These are phyloP conservation scores for Phialophora macrospora DNA, from an alignment of 2,329 filamentous ascomycete genomes.

Conservation along the genomic window DNA sequence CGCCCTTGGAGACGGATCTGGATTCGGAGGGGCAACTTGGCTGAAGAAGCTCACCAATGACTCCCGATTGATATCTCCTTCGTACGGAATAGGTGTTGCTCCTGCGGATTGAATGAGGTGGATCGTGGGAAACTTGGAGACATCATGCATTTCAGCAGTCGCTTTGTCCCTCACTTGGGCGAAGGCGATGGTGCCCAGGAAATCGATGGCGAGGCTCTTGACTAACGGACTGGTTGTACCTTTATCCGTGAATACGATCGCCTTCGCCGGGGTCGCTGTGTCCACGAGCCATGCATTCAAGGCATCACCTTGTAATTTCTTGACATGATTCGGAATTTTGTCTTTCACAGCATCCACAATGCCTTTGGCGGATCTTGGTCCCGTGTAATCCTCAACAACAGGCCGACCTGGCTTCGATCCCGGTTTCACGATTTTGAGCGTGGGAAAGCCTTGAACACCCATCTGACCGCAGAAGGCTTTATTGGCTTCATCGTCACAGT, in stretches of 20 bases:
- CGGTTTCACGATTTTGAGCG: constrained; percentile 88
- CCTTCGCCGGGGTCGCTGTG: constrained; percentile 74
- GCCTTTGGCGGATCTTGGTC: constrained; percentile 77
- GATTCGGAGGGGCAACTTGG: constrained; percentile 77
- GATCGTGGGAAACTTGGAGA: constrained; percentile 78
- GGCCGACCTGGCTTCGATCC: constrained; percentile 80
- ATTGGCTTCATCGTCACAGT: constrained; percentile 93
- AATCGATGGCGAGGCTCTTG: constrained; percentile 87
- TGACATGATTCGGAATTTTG: constrained; percentile 91
- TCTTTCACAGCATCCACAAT: constrained; percentile 85
- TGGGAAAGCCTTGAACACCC: constrained; percentile 93
- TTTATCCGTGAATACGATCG: constrained; percentile 91
- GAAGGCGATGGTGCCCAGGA: constrained; percentile 76
- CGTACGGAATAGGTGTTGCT: constrained; percentile 71
- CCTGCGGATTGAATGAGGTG: constrained; percentile 76
- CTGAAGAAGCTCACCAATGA: constrained; percentile 81
- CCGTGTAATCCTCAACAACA: constrained; percentile 87
- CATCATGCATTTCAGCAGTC: constrained; percentile 70
- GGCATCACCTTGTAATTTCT: constrained; percentile 77
- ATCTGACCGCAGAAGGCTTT: constrained; percentile 83
- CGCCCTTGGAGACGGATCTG: constrained; percentile 65
- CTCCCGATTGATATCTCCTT: constrained; percentile 84
- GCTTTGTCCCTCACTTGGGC: constrained; percentile 87
- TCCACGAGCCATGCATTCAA: constrained; percentile 73
- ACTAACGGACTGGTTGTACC: constrained; percentile 82